Evolutionary conservation across 192 early-diverging fungal species (phyloP).

Genomic region (Rhizoclosmatium sp.): DNA sequence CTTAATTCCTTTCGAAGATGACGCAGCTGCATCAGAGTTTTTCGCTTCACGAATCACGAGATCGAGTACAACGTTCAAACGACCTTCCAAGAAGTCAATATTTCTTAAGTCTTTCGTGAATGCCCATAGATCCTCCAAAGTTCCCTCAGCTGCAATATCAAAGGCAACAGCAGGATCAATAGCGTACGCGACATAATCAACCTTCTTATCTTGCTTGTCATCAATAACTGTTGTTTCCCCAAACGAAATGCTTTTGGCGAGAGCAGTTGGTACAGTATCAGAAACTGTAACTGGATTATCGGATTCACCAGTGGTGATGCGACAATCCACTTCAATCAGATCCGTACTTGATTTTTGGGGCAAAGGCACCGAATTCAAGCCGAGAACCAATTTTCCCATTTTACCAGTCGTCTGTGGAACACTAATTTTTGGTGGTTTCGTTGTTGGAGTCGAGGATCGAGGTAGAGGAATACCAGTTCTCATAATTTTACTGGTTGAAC

Average conservation of each 20-base stretch:
- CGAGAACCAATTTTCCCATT: not conserved
- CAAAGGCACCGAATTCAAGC: not conserved
- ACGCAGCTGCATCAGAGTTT: not conserved
- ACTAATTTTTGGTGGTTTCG: not conserved
- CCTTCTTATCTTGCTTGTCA: not conserved
- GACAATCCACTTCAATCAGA: not conserved
- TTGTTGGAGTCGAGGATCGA: not conserved
- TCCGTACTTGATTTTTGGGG: not conserved
- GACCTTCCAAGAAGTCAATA: not conserved
- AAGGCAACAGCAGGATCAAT: too few relatives aligned
- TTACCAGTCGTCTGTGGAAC: not conserved
- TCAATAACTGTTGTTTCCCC: not conserved
- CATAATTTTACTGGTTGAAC: not conserved
- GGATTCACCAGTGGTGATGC: not conserved
- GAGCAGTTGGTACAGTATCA: not conserved
- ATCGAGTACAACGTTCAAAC: not conserved
- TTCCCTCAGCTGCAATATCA: not conserved
- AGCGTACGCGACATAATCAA: not conserved
- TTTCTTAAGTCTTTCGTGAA: conserved; percentile 1
- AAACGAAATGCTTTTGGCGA: not conserved
- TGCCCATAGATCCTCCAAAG: not conserved
- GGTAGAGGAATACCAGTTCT: not conserved
- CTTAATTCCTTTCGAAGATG: not conserved
- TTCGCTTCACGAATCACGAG: not conserved
- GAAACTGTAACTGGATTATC: not conserved